Evolutionary conservation across 192 early-diverging fungal species (phyloP), one percentile per base, ranked within the genome.

Genomic region (Physocladia obscura): DNA sequence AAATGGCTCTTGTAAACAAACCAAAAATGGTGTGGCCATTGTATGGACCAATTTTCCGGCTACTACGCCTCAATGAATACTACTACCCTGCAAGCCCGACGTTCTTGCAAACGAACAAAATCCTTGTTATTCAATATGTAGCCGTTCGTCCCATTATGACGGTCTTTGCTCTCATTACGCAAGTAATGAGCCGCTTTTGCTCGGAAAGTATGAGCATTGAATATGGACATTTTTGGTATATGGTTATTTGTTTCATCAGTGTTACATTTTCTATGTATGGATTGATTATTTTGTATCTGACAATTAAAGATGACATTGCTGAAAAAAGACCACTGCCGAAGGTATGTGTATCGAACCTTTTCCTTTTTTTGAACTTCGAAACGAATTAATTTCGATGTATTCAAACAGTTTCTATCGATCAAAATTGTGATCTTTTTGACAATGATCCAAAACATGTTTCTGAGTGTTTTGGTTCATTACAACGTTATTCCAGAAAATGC

Each of bases 71-170:
- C n/a, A 24, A 22, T 54, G 15, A 6, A 6, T 62, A 54, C 32
- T 88, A 86, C 75, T 79, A 88, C 40, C 90, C 90, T 22, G 70
- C 74, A 0, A 69, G 71, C 1, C 78, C 79, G 51, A 79, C 79
- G 37, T 89, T 89, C 60, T 61, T 85, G 24, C 69, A 79, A 44
- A 31, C 61, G n/a, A 80, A 86, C 77, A 88, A 87, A 57, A 82
- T 84, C 62, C 82, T 83, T 3, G 70, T 92, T 32, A 57, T 92
- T 24, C 91, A 92, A 74, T 92, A 92, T 49, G 84, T 87, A 5
- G 71, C 90, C 8, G 69, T 92, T 69, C 79, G 86, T 49, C 86
- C 86, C 15, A 32, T 82, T 2, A 67, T 80, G 57, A 89, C 89
- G 29, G 52, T 91, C 21, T 73, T 83, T 15, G 80, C 88, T 2